These are phyloP conservation scores for Intubia oerlemansii DNA, from an alignment of 2,329 filamentous ascomycete genomes.

Conservation along the genomic window DNA sequence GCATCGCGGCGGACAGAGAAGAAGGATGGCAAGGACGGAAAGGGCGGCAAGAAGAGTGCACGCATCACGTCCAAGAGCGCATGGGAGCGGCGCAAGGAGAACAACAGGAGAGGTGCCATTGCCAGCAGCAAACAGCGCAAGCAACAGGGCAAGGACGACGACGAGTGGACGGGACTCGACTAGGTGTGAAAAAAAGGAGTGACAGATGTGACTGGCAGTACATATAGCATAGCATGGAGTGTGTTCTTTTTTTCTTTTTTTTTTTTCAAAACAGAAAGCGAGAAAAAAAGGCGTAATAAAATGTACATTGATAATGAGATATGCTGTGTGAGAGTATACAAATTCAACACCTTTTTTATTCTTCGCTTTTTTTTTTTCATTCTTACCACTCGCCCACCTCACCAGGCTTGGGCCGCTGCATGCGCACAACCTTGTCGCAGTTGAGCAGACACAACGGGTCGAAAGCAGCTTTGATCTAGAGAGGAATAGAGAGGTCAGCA, in stretches of 20 bases:
- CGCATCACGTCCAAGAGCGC: slow-evolving; percentile 71
- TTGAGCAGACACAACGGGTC: slow-evolving; percentile 54
- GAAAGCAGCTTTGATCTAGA: slow-evolving; percentile 63
- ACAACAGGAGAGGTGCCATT: slow-evolving; percentile 43
- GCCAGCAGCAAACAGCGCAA: slow-evolving; percentile 37
- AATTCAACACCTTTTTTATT: background rate
- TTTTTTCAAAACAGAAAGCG: no score
- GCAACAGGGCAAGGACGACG: slow-evolving; percentile 7
- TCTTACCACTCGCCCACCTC: slow-evolving; percentile 24
- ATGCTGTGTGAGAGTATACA: background rate
- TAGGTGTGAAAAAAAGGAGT: no score
- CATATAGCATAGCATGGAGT: no score
- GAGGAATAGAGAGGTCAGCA: no score
- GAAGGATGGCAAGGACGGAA: slow-evolving; percentile 1
- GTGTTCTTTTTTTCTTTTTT: no score
- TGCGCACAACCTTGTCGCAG: slow-evolving; percentile 45
- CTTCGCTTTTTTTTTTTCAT: background rate
- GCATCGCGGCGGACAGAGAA: slow-evolving; percentile 33
- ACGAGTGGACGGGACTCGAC: slow-evolving; percentile 13
- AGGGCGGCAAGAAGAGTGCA: slow-evolving; percentile 18
- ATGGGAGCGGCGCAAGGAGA: slow-evolving; percentile 47
- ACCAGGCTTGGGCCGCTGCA: slow-evolving; percentile 30
- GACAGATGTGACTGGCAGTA: no score
- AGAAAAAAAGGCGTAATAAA: no score
- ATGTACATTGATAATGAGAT: background rate